Evolutionary conservation across 768 basidiomycete genomes (phyloP).

Genomic region (Pleurotus ostreatus): DNA sequence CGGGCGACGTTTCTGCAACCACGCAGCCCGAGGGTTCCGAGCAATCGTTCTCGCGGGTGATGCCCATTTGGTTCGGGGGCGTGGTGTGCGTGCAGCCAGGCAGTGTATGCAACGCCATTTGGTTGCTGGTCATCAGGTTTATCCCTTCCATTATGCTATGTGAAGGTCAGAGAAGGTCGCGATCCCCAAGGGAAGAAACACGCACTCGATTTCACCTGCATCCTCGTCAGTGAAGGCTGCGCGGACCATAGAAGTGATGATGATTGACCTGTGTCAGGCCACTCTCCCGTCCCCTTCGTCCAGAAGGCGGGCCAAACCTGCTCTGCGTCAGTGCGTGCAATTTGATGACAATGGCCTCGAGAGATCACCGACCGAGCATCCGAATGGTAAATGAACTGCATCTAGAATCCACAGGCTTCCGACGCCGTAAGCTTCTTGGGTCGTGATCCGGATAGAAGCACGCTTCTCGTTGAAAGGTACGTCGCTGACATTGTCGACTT

Average conservation of each 20-base stretch:
- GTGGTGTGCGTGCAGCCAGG: constrained; percentile 31
- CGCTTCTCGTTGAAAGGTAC: constrained; percentile 44
- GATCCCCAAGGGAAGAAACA: background rate
- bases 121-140: constrained; percentile 46
- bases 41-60: constrained; percentile 26
- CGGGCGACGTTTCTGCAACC: constrained; percentile 35
- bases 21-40: constrained; percentile 36
- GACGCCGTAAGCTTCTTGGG: constrained; percentile 32
- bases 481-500: constrained; percentile 65
- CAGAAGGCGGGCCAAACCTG: constrained; percentile 47
- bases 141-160: constrained; percentile 55
- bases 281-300: constrained; percentile 35
- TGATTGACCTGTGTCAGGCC: constrained; percentile 33
- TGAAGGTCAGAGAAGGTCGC: background rate
- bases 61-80: constrained; percentile 26
- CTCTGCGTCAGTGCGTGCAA: background rate
- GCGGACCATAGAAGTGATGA: background rate
- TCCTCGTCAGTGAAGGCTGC: background rate
- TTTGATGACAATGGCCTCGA: no score
- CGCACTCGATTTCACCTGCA: constrained; percentile 33
- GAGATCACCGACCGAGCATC: constrained; percentile 43
- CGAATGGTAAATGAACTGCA: constrained; percentile 46
- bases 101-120: constrained; percentile 52
- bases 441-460: constrained; percentile 53
- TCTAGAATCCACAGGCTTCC: constrained; percentile 41